Percentiles rank a stretch among this genome's conserved stretches.
phyloP scores from a whole-genome alignment of 2,329 filamentous ascomycete species.

The Phyllosticta capitalensis region DNA sequence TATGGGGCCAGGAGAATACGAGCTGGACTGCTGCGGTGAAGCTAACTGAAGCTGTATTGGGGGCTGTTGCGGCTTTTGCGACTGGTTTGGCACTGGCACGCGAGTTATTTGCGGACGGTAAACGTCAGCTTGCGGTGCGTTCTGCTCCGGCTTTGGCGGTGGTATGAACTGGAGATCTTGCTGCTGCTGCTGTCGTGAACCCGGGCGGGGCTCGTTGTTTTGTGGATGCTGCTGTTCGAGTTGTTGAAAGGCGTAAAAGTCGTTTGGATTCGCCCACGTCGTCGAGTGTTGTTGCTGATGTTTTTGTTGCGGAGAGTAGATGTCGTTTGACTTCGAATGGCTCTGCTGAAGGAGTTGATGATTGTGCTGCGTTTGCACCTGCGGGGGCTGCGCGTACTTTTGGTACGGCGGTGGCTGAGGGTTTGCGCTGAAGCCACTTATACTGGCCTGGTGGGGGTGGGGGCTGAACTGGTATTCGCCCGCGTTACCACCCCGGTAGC shows the following conservation, averaged over 20 bases:
- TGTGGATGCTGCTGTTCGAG: constrained; percentile 25
- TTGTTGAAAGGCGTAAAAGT: constrained; percentile 19
- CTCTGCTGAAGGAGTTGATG: constrained; percentile 15
- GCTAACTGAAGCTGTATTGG: constrained; percentile 24
- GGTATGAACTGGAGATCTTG: constrained; percentile 8
- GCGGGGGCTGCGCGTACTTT: constrained; percentile 1
- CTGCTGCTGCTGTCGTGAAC: constrained; percentile 21
- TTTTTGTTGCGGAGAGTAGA: constrained; percentile 21
- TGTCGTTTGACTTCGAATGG: constrained; percentile 22
- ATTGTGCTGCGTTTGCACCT: constrained; percentile 8
- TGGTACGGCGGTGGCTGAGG: constrained; percentile 8
- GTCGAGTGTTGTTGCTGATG: constrained; percentile 20
- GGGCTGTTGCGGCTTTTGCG: constrained; percentile 17
- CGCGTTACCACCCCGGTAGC: constrained; percentile 22
- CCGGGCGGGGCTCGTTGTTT: constrained; percentile 18
- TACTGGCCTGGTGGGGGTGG: constrained; percentile 22
- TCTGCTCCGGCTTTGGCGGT: not conserved
- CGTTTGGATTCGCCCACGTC: not conserved
- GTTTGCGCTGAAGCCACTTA: constrained; percentile 5
- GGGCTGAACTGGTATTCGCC: constrained; percentile 33
- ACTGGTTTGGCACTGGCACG: constrained; percentile 1
- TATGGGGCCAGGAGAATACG: constrained; percentile 26
- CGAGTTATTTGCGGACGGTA: constrained; percentile 22
- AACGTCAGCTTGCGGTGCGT: constrained; percentile 17
- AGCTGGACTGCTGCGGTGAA: constrained; percentile 24